These are phyloP conservation scores for Aschersonia sp. DNA, from an alignment of 2,329 filamentous ascomycete genomes.

Conservation along the genomic window DNA sequence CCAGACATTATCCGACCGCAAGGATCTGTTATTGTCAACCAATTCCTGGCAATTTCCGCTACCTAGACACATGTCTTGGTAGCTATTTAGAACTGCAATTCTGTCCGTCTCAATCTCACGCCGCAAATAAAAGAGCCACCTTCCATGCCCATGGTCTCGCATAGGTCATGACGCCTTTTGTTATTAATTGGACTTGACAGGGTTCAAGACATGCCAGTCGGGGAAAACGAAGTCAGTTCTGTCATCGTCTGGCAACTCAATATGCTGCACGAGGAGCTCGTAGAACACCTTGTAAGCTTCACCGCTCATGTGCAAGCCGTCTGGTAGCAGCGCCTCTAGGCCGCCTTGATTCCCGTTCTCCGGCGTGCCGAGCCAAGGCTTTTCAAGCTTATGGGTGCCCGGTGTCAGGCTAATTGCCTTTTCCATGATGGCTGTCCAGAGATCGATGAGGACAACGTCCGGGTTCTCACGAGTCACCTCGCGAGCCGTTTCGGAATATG, in stretches of 20 bases:
- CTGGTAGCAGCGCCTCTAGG: conserved; percentile 35
- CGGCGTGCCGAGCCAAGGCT: conserved; percentile 33
- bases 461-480: conserved; percentile 53
- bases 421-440: conserved; percentile 67
- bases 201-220: conserved; percentile 25
- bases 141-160: too few relatives aligned
- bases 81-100: too few relatives aligned
- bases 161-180: too few relatives aligned
- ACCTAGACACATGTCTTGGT: too few relatives aligned
- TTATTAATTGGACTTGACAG: too few relatives aligned
- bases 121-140: too few relatives aligned
- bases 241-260: conserved; percentile 24
- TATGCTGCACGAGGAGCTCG: conserved; percentile 29
- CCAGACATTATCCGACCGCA: too few relatives aligned
- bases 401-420: conserved; percentile 44
- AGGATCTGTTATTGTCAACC: too few relatives aligned
- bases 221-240: conserved; percentile 29
- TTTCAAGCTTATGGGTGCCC: conserved; percentile 9
- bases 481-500: conserved; percentile 47
- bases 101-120: too few relatives aligned
- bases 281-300: conserved; percentile 39
- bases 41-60: too few relatives aligned
- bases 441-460: conserved; percentile 57
- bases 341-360: conserved; percentile 34
- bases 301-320: conserved; percentile 42